Evolutionary conservation across 2,329 filamentous ascomycete species (phyloP).

Genomic region (Phoma sp.): DNA sequence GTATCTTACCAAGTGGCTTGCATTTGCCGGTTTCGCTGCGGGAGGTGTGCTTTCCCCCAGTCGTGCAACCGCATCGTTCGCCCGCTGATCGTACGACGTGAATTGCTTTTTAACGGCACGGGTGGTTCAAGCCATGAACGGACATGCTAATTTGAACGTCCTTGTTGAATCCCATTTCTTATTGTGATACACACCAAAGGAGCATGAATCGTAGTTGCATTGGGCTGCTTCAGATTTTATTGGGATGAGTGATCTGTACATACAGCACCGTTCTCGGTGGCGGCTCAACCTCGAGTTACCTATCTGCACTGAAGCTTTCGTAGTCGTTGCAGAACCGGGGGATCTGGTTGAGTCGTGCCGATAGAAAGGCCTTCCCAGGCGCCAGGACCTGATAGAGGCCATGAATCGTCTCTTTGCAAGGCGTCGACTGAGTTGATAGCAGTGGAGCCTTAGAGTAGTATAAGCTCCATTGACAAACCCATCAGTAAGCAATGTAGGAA

Average conservation of each 20-base stretch:
- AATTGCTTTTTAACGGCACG: slow-evolving; percentile 18
- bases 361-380: neutral
- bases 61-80: slow-evolving; percentile 19
- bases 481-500: neutral
- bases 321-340: neutral
- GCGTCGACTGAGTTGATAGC: neutral
- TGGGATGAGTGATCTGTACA: slow-evolving; percentile 6
- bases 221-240: slow-evolving; percentile 6
- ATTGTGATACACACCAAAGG: slow-evolving; percentile 11
- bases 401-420: neutral
- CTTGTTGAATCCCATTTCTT: slow-evolving; percentile 10
- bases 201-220: slow-evolving; percentile 10
- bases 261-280: neutral
- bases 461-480: neutral
- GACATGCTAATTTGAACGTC: slow-evolving; percentile 19
- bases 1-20: slow-evolving; percentile 12
- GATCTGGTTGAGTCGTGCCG: neutral
- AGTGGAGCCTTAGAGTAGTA: neutral
- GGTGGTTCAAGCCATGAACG: slow-evolving; percentile 9
- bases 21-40: slow-evolving; percentile 3
- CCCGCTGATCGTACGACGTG: slow-evolving; percentile 15
- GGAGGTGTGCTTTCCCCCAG: slow-evolving; percentile 16
- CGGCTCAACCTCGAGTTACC: neutral
- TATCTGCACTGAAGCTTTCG: neutral
- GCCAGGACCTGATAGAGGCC: slow-evolving; percentile 4